Evolutionary conservation across 2,329 filamentous ascomycete species (phyloP).

Genomic region (Bipolaris cookei): DNA sequence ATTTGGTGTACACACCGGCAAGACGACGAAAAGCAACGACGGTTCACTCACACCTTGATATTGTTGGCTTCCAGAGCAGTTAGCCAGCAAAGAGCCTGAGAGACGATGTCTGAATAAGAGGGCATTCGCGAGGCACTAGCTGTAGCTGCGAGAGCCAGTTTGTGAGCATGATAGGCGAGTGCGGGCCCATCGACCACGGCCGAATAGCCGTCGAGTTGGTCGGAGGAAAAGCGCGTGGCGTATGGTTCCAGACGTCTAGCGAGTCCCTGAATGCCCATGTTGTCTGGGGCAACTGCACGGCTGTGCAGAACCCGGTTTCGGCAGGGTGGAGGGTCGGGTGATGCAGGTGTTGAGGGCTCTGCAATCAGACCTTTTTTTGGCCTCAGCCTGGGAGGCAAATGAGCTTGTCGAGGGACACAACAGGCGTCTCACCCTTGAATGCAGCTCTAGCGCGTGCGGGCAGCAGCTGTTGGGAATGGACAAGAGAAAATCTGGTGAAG

Average conservation of each 20-base stretch:
- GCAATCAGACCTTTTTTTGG: not conserved
- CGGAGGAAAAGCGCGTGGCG: slow-evolving; percentile 29
- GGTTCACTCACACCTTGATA: slow-evolving; percentile 65
- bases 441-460: slow-evolving; percentile 9
- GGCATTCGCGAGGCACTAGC: slow-evolving; percentile 30
- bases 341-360: slow-evolving; percentile 5
- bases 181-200: slow-evolving; percentile 76
- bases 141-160: slow-evolving; percentile 51
- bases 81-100: slow-evolving; percentile 64
- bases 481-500: slow-evolving; percentile 15
- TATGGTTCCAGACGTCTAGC: slow-evolving; percentile 41
- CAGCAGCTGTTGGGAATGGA: slow-evolving; percentile 17
- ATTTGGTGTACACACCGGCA: slow-evolving; percentile 12
- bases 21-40: slow-evolving; percentile 21
- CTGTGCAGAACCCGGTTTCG: not conserved
- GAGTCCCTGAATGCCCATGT: slow-evolving; percentile 48
- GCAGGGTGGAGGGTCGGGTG: not conserved
- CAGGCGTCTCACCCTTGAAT: slow-evolving; percentile 3
- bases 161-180: slow-evolving; percentile 74
- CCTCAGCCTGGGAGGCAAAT: not conserved
- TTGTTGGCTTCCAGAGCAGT: slow-evolving; percentile 61
- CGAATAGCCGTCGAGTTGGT: slow-evolving; percentile 33
- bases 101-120: slow-evolving; percentile 66
- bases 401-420: not conserved
- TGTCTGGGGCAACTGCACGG: slow-evolving; percentile 4